These are phyloP conservation scores for Coprinopsis cinerea DNA, from an alignment of 768 basidiomycete genomes.

Conservation along the genomic window DNA sequence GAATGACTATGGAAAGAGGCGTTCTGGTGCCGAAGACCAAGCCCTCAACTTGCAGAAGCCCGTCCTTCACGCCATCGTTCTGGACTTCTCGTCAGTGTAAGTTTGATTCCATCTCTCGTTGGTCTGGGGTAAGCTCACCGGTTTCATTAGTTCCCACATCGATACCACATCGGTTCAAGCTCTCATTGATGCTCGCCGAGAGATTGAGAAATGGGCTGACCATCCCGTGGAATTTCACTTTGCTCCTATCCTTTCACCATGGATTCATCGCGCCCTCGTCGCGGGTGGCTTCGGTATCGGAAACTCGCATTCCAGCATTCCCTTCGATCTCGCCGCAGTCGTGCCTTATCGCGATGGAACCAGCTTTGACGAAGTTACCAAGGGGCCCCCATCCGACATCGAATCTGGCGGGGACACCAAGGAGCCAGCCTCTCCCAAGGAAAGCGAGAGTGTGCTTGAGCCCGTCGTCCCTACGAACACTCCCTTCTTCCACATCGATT, in stretches of 20 bases:
- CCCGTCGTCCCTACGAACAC: conserved; percentile 49
- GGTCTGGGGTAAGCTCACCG: background rate
- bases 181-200: conserved; percentile 80
- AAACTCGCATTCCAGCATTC: conserved; percentile 29
- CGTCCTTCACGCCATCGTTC: conserved; percentile 73
- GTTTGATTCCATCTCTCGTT: conserved; percentile 19
- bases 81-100: conserved; percentile 85
- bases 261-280: conserved; percentile 84
- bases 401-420: conserved; percentile 31
- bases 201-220: conserved; percentile 86
- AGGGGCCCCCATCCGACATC: conserved; percentile 15
- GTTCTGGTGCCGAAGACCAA: conserved; percentile 41
- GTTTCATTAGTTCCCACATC: conserved; percentile 59
- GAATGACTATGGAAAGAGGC: conserved; percentile 86
- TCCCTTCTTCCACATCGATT: conserved; percentile 90
- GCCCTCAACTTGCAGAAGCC: conserved; percentile 52
- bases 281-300: conserved; percentile 90
- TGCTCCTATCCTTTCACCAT: conserved; percentile 84
- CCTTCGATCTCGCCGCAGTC: conserved; percentile 69
- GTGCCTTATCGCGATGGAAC: conserved; percentile 55
- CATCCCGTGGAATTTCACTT: conserved; percentile 90
- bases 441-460: too few species aligned
- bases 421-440: too few species aligned
- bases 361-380: conserved; percentile 21
- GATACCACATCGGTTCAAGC: conserved; percentile 92